These are phyloP conservation scores for Leccinum variicolor DNA, from an alignment of 768 basidiomycete genomes.

Conservation along the genomic window DNA sequence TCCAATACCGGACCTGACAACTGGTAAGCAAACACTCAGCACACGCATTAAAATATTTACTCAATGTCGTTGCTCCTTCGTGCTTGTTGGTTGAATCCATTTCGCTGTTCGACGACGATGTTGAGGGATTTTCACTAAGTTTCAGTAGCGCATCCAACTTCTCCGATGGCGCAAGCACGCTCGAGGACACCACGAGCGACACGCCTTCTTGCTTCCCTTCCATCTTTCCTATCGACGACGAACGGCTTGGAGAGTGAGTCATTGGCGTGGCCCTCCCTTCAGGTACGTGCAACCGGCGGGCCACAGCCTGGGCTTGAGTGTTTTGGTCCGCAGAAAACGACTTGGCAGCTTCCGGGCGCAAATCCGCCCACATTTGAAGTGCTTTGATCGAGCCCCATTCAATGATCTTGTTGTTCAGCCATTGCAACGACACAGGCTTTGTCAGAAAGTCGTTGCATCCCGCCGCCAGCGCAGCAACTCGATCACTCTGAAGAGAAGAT, in stretches of 20 bases:
- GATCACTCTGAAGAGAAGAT: conserved; percentile 90
- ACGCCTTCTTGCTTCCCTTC: conserved; percentile 18
- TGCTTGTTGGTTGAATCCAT: conserved; percentile 10
- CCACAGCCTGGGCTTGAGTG: conserved; percentile 45
- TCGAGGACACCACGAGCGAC: conserved; percentile 16
- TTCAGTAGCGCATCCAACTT: conserved; percentile 25
- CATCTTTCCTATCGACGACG: conserved; percentile 33
- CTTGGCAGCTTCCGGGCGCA: conserved; percentile 57
- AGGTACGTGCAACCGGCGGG: conserved; percentile 46
- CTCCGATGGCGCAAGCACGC: conserved; percentile 14
- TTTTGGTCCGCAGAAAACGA: conserved; percentile 45
- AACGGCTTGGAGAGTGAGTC: conserved; percentile 34
- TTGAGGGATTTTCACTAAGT: conserved; percentile 20
- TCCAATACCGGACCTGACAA: conserved; percentile 24
- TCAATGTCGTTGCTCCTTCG: conserved; percentile 26
- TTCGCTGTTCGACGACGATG: conserved; percentile 6
- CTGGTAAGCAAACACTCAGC: conserved; percentile 6
- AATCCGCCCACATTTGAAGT: conserved; percentile 87
- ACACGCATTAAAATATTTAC: conserved; percentile 9
- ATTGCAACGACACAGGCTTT: conserved; percentile 91
- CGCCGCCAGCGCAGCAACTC: conserved; percentile 94
- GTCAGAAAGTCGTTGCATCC: conserved; percentile 99
- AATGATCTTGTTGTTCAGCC: conserved; percentile 97
- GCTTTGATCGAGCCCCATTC: conserved; percentile 99
- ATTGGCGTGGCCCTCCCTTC: conserved; percentile 42